Conservation (phyloP, 768 basidiomycete genomes). For the Tulasnella sp. region DNA sequence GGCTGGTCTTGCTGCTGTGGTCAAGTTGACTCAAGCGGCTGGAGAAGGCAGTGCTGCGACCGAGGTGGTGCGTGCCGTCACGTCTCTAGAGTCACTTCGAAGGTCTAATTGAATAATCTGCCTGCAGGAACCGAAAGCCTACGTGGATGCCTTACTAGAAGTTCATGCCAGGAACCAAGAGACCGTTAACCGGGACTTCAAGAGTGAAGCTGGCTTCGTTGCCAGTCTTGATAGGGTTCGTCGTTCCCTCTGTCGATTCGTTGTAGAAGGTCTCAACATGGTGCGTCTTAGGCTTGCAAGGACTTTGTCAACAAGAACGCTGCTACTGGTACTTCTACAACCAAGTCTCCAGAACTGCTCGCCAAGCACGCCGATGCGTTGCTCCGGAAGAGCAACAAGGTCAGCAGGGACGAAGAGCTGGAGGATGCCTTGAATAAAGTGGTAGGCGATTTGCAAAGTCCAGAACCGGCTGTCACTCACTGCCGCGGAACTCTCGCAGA, state of each 20-base stretch:
- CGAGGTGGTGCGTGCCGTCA: conserved; percentile 45
- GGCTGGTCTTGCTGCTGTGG: conserved; percentile 73
- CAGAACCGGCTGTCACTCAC: background rate
- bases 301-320: conserved; percentile 93
- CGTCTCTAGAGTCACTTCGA: background rate
- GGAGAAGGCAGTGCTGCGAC: conserved; percentile 48
- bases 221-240: conserved; percentile 70
- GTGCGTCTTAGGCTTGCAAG: conserved; percentile 68
- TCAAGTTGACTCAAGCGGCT: conserved; percentile 53
- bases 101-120: background rate
- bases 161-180: conserved; percentile 90
- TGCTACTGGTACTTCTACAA: conserved; percentile 75
- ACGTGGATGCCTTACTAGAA: conserved; percentile 86
- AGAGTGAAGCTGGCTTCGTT: conserved; percentile 89
- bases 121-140: conserved; percentile 77
- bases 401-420: conserved; percentile 84
- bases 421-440: conserved; percentile 88
- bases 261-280: background rate
- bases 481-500: conserved; percentile 46
- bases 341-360: conserved; percentile 86
- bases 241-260: background rate
- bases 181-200: conserved; percentile 81
- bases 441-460: conserved; percentile 45
- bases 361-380: conserved; percentile 89
- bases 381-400: conserved; percentile 91